Conservation (phyloP, 2,329 filamentous ascomycete genomes). For the Epichloe scottii region DNA sequence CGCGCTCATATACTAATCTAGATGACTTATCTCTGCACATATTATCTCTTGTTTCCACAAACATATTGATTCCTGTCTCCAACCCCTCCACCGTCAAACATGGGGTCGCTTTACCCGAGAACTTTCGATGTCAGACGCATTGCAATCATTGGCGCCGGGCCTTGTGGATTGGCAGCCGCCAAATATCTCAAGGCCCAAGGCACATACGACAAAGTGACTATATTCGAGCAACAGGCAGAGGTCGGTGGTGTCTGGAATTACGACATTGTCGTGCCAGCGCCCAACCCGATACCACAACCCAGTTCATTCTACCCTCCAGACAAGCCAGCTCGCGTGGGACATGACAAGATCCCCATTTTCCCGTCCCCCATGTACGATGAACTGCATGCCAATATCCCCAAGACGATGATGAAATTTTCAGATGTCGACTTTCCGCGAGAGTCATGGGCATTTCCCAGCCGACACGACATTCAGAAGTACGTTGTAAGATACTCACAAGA, state of each 20-base stretch:
- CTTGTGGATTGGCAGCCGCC: slow-evolving; percentile 64
- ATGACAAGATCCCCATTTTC: slow-evolving; percentile 42
- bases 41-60: no score
- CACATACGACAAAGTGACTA: slow-evolving; percentile 52
- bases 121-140: slow-evolving; percentile 45
- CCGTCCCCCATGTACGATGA: slow-evolving; percentile 74
- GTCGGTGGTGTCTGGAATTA: slow-evolving; percentile 86
- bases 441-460: slow-evolving; percentile 60
- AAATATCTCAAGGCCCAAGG: slow-evolving; percentile 66
- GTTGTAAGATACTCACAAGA: slow-evolving; percentile 59
- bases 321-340: slow-evolving; percentile 40
- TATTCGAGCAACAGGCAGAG: slow-evolving; percentile 70
- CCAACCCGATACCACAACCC: slow-evolving; percentile 53
- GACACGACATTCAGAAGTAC: slow-evolving; percentile 61
- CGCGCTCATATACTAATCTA: no score
- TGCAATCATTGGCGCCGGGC: slow-evolving; percentile 74
- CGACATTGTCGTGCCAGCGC: slow-evolving; percentile 35
- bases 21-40: no score
- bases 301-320: slow-evolving; percentile 50
- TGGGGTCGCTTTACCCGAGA: slow-evolving; percentile 17
- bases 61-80: not conserved
- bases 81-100: slow-evolving; percentile 7
- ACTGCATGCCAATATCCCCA: slow-evolving; percentile 79
- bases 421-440: slow-evolving; percentile 53
- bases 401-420: slow-evolving; percentile 67